These are phyloP conservation scores for Lentinus tigrinus DNA, from an alignment of 768 basidiomycete species.

Conservation along the genomic window DNA sequence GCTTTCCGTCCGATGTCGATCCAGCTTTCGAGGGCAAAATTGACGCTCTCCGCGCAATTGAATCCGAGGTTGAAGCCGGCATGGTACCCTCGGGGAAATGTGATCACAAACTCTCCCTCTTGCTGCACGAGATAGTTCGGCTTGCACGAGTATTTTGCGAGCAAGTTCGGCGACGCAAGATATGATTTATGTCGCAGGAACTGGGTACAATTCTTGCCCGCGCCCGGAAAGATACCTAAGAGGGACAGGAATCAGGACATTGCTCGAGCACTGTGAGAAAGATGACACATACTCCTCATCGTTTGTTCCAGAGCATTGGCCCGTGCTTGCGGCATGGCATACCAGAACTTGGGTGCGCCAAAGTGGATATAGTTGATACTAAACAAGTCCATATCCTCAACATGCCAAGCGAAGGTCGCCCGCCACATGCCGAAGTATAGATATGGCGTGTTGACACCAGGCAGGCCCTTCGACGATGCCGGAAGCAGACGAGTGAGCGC, in stretches of 20 bases:
- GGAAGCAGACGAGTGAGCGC: conserved; percentile 80
- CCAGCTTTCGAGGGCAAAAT: conserved; percentile 96
- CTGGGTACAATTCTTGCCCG: conserved; percentile 82
- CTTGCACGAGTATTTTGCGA: conserved; percentile 74
- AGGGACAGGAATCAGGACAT: neutral
- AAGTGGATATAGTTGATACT: conserved; percentile 99
- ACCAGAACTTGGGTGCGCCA: conserved; percentile 97
- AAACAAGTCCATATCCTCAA: conserved; percentile 99
- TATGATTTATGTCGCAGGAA: conserved; percentile 97
- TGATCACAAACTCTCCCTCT: conserved; percentile 94
- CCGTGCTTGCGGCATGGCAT: conserved; percentile 87
- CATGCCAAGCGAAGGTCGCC: conserved; percentile 98
- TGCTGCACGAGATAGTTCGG: conserved; percentile 91
- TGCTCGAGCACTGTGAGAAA: neutral
- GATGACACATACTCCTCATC: conserved; percentile 67
- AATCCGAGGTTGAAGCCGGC: conserved; percentile 96
- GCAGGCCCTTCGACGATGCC: conserved; percentile 64
- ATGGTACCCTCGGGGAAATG: conserved; percentile 93
- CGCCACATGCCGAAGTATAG: conserved; percentile 99
- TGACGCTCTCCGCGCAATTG: conserved; percentile 96
- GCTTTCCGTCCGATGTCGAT: conserved; percentile 84
- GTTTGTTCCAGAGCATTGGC: conserved; percentile 81
- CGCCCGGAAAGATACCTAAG: conserved; percentile 85
- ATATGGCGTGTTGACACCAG: conserved; percentile 96
- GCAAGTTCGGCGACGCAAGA: conserved; percentile 81